A percentile compares a stretch with the other conserved stretches of the same genome.
Conservation (phyloP, 176 grass and related monocot species). For the Thinopyrum elongatum region DNA sequence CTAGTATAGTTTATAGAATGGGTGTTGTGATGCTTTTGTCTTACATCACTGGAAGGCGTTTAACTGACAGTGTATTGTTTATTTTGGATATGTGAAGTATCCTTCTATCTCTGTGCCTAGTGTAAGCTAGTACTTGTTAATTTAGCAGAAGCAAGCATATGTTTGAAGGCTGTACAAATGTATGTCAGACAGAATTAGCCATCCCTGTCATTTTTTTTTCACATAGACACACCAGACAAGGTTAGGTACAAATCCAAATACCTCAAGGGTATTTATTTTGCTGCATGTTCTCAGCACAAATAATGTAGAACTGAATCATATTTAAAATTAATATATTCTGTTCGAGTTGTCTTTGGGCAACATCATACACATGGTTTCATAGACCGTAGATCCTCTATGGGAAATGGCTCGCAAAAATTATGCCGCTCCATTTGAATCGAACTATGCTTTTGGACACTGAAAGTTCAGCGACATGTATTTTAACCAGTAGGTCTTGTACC, state of each 20-base stretch:
- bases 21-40: neutral
- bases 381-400: neutral
- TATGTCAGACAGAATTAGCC: neutral
- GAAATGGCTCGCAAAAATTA: conserved; percentile 1
- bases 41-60: neutral
- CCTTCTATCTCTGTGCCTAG: neutral
- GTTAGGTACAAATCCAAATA: neutral
- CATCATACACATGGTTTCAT: neutral
- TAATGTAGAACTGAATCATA: neutral
- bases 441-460: neutral
- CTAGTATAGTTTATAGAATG: neutral
- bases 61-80: neutral
- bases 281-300: neutral
- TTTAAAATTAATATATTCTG: neutral
- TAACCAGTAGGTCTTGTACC: neutral
- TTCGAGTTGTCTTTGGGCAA: neutral
- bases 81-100: neutral
- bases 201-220: conserved; percentile 3
- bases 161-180: neutral
- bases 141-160: conserved; percentile 18
- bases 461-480: neutral
- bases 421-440: neutral
- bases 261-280: neutral
- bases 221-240: neutral
- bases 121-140: conserved; percentile 11